Percentiles rank a stretch among this genome's conserved stretches.
phyloP scores from a whole-genome alignment of 768 basidiomycete species.

The Boletus tomentosulus region DNA sequence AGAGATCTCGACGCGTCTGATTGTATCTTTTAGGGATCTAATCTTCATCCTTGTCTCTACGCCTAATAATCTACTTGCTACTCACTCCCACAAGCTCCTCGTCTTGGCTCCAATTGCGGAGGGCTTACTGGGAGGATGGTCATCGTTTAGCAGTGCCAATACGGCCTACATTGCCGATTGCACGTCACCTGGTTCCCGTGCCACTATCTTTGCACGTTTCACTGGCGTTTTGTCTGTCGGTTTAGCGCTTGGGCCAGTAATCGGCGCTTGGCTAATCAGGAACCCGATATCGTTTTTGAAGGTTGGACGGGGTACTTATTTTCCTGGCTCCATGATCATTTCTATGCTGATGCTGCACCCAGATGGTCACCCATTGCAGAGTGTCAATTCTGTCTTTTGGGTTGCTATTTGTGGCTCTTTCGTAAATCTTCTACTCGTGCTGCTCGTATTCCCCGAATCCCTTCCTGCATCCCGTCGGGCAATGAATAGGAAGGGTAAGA shows the following conservation, averaged over 20 bases:
- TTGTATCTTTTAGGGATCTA: constrained; percentile 52
- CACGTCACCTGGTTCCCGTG: constrained; percentile 77
- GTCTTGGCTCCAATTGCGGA: constrained; percentile 76
- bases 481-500: constrained; percentile 29
- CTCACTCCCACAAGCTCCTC: constrained; percentile 70
- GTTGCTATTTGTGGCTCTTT: constrained; percentile 41
- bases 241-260: constrained; percentile 72
- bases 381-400: constrained; percentile 52
- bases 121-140: constrained; percentile 78
- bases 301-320: constrained; percentile 21
- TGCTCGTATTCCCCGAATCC: constrained; percentile 60
- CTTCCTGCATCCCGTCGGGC: constrained; percentile 30
- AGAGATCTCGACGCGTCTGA: background rate
- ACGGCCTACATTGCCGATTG: constrained; percentile 72
- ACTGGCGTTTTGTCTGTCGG: constrained; percentile 77
- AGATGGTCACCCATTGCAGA: constrained; percentile 33
- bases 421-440: constrained; percentile 54
- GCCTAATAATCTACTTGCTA: constrained; percentile 51
- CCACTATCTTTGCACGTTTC: constrained; percentile 63
- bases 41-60: constrained; percentile 77
- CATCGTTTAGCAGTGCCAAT: constrained; percentile 57
- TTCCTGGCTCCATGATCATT: background rate
- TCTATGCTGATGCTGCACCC: constrained; percentile 6
- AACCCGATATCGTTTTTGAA: constrained; percentile 35
- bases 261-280: constrained; percentile 51